phyloP scores from a whole-genome alignment of 768 basidiomycete genomes.

The Melanogaster broomeanus region DNA sequence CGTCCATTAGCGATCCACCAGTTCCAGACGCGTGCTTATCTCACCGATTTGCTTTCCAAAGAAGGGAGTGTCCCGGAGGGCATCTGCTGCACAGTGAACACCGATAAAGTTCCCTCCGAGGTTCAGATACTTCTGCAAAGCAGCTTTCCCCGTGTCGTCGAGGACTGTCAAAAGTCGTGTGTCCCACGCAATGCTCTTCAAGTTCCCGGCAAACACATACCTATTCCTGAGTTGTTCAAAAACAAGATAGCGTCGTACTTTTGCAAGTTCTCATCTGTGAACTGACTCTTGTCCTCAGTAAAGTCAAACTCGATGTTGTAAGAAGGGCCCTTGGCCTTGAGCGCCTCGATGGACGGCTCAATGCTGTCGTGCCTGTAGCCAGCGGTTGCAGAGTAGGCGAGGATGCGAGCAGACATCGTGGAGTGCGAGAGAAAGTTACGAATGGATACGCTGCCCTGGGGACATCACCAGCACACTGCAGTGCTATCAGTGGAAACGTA shows the following conservation, averaged over 20 bases:
- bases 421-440: not conserved
- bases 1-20: not conserved
- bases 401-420: constrained; percentile 39
- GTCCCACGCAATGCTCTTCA: not conserved
- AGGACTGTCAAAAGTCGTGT: constrained; percentile 42
- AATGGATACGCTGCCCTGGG: not conserved
- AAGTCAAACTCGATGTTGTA: constrained; percentile 60
- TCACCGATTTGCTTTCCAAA: constrained; percentile 60
- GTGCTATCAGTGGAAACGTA: not conserved
- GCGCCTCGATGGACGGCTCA: constrained; percentile 61
- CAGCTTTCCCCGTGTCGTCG: constrained; percentile 55
- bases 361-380: constrained; percentile 77
- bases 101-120: constrained; percentile 71
- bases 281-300: constrained; percentile 60
- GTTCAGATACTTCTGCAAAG: constrained; percentile 65
- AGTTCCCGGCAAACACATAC: constrained; percentile 37
- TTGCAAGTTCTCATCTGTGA: constrained; percentile 55
- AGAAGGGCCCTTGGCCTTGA: constrained; percentile 45
- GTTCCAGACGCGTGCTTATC: constrained; percentile 1
- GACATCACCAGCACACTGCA: too few species aligned
- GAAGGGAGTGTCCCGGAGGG: constrained; percentile 56
- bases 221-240: constrained; percentile 67
- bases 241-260: constrained; percentile 70
- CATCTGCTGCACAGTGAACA: constrained; percentile 66
- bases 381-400: constrained; percentile 63